phyloP scores from a whole-genome alignment of 106 monocot genomes.

The Acorus calamus region DNA sequence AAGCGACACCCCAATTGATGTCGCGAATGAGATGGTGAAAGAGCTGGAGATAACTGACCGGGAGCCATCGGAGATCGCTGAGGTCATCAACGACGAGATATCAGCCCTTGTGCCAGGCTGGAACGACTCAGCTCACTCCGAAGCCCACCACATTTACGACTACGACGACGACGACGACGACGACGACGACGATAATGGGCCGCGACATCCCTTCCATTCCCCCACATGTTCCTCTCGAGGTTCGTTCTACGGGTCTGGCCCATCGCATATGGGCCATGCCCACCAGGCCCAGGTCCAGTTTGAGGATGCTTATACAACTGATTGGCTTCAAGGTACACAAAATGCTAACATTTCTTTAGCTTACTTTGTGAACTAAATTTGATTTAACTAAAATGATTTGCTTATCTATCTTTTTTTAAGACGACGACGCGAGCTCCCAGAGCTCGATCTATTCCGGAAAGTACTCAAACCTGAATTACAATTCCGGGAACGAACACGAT shows the following conservation, averaged over 20 bases:
- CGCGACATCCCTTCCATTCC: constrained; percentile 33
- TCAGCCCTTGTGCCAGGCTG: constrained; percentile 48
- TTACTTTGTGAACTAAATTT: too few species aligned
- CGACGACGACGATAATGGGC: constrained; percentile 29
- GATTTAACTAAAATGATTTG: too few species aligned
- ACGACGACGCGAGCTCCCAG: constrained; percentile 37
- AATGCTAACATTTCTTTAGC: too few species aligned
- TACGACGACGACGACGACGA: constrained; percentile 29
- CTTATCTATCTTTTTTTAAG: neutral
- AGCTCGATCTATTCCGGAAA: constrained; percentile 48
- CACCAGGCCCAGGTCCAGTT: too few species aligned
- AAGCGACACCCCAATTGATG: constrained; percentile 68
- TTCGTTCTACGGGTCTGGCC: constrained; percentile 21
- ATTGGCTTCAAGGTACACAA: constrained; percentile 46
- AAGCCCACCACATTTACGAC: constrained; percentile 25
- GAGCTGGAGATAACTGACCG: constrained; percentile 76
- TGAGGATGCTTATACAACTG: neutral
- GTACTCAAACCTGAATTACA: constrained; percentile 60
- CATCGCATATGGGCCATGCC: constrained; percentile 5
- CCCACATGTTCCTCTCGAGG: constrained; percentile 61
- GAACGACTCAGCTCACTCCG: constrained; percentile 15
- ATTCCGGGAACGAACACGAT: constrained; percentile 39
- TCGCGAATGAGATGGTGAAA: constrained; percentile 93
- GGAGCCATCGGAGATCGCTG: constrained; percentile 64
- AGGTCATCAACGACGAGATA: constrained; percentile 73